Conservation (phyloP, 805 yeast genomes). For the Allodekkera sacchari region DNA sequence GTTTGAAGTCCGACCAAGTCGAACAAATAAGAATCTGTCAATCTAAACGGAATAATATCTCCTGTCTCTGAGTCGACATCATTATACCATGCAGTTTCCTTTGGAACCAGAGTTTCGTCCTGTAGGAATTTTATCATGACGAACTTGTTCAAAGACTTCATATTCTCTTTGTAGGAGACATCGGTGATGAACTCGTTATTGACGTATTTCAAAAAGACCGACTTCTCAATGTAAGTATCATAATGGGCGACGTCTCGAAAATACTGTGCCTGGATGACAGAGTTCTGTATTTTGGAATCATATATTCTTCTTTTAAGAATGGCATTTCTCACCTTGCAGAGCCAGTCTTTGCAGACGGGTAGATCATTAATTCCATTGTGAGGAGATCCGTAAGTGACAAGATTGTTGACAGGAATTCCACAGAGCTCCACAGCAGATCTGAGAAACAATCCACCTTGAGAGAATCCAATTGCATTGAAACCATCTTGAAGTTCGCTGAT, state of each 20-base stretch:
- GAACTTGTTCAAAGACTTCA: conserved; percentile 39
- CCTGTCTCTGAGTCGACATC: conserved; percentile 43
- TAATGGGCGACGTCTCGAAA: conserved; percentile 50
- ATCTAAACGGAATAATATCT: conserved; percentile 32
- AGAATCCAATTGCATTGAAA: conserved; percentile 68
- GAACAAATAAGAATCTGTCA: conserved; percentile 40
- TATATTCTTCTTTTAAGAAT: conserved; percentile 55
- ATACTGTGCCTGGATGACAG: conserved; percentile 66
- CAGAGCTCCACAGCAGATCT: conserved; percentile 61
- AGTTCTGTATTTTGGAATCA: conserved; percentile 44
- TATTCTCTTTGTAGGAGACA: conserved; percentile 30
- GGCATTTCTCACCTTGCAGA: conserved; percentile 48
- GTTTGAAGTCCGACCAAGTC: conserved; percentile 54
- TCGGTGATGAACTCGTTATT: conserved; percentile 49
- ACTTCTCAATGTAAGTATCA: conserved; percentile 45
- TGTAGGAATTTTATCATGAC: conserved; percentile 51
- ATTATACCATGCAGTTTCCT: conserved; percentile 59
- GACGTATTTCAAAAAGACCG: conserved; percentile 52
- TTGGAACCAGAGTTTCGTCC: conserved; percentile 68
- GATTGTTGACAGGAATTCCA: conserved; percentile 35
- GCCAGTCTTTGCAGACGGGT: conserved; percentile 51
- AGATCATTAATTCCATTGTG: conserved; percentile 69
- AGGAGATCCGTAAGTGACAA: conserved; percentile 75
- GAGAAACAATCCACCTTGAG: conserved; percentile 80
- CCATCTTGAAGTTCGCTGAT: conserved; percentile 43